A percentile compares a stretch with the other conserved stretches of the same genome.
Evolutionary conservation across 139 green algal genomes (phyloP).

Genomic region (Volvox reticuliferus): DNA sequence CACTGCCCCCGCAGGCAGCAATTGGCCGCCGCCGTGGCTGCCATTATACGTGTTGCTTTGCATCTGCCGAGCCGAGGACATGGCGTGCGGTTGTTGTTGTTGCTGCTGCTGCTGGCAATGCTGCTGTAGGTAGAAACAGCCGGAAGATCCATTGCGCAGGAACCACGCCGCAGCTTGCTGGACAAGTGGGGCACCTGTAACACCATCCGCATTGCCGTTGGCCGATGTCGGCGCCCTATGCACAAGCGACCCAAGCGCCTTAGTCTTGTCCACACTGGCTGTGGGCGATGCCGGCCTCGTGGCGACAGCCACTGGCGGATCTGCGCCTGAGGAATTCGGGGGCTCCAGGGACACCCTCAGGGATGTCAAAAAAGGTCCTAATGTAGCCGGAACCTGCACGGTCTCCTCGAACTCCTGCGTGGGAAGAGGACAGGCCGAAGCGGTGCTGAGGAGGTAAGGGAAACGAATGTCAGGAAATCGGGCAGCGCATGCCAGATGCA

Average conservation of each 20-base stretch:
- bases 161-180: not conserved
- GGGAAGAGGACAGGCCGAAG: not conserved
- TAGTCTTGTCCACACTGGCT: not conserved
- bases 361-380: not conserved
- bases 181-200: not conserved
- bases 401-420: slow-evolving; percentile 42
- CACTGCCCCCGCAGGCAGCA: too few species aligned
- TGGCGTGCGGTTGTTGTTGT: not conserved
- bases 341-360: not conserved
- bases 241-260: too few species aligned
- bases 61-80: not conserved
- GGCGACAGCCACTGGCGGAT: not conserved
- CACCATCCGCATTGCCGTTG: not conserved
- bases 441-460: too few species aligned
- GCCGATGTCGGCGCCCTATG: too few species aligned
- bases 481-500: too few species aligned
- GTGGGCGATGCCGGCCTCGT: not conserved
- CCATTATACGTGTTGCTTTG: not conserved
- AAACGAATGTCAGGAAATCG: too few species aligned
- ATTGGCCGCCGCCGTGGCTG: not conserved
- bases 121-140: not conserved
- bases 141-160: not conserved
- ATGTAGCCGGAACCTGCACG: slow-evolving; percentile 26
- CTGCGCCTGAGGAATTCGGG: not conserved
- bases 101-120: slow-evolving; percentile 3